phyloP scores from a whole-genome alignment of 179 eudicot genomes.

The Actinidia chinensis region DNA sequence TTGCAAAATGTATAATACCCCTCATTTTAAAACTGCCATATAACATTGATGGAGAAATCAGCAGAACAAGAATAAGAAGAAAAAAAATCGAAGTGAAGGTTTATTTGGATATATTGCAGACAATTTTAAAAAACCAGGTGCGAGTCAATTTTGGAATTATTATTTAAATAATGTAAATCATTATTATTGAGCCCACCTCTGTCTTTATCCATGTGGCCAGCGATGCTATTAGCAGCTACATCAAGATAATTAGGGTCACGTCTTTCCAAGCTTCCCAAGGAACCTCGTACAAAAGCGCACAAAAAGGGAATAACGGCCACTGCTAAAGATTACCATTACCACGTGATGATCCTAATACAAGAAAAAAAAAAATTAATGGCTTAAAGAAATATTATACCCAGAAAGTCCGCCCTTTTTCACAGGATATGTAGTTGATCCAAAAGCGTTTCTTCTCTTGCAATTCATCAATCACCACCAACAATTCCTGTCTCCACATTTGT shows the following conservation, averaged over 20 bases:
- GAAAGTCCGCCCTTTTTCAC: conserved; percentile 71
- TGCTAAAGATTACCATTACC: conserved; percentile 5
- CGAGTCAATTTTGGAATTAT: neutral
- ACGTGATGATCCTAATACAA: neutral
- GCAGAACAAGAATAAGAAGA: too few species aligned
- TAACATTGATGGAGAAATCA: too few species aligned
- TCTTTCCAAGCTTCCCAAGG: conserved; percentile 97
- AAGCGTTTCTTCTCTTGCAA: conserved; percentile 58
- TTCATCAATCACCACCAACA: conserved; percentile 50
- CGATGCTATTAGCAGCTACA: conserved; percentile 76
- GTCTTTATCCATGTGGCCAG: conserved; percentile 74
- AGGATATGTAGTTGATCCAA: conserved; percentile 91
- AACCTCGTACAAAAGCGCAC: conserved; percentile 44
- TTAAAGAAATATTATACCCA: conserved; percentile 38
- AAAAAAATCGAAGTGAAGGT: neutral
- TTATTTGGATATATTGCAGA: neutral
- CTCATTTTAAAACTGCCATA: too few species aligned
- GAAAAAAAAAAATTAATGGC: conserved; percentile 6
- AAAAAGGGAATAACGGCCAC: neutral
- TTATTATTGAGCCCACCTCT: conserved; percentile 51
- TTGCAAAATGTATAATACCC: too few species aligned
- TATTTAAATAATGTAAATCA: conserved; percentile 8
- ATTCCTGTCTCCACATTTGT: conserved; percentile 64
- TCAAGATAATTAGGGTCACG: conserved; percentile 79
- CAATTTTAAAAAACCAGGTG: conserved; percentile 1